phyloP scores from a whole-genome alignment of 257 asterid genomes.

The Parsonsia alboflavescens region DNA sequence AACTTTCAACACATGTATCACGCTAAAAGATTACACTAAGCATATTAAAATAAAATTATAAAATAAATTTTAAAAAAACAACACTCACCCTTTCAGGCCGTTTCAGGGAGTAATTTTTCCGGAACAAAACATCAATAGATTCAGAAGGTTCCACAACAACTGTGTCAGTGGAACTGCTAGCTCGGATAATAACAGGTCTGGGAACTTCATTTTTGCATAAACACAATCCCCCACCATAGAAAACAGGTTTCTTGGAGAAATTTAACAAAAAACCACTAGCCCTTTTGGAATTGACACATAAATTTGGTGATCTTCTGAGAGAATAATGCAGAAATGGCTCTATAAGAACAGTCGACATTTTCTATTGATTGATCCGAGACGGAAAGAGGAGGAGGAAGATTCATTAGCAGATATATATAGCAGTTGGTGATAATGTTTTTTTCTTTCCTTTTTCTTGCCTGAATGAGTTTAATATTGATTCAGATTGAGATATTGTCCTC shows the following conservation, averaged over 20 bases:
- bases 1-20: background rate
- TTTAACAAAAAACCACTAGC: slow-evolving; percentile 25
- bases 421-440: slow-evolving; percentile 1
- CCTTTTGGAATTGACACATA: slow-evolving; percentile 20
- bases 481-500: background rate
- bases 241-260: slow-evolving; percentile 29
- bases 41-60: background rate
- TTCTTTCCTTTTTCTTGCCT: background rate
- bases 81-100: slow-evolving; percentile 23
- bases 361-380: slow-evolving; percentile 10
- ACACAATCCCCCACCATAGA: slow-evolving; percentile 20
- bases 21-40: background rate
- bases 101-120: slow-evolving; percentile 41
- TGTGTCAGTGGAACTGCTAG: slow-evolving; percentile 43
- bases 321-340: slow-evolving; percentile 31
- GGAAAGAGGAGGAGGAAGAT: slow-evolving; percentile 3
- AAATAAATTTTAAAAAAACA: no score
- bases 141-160: slow-evolving; percentile 43
- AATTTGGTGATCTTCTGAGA: slow-evolving; percentile 26
- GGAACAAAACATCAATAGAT: slow-evolving; percentile 33
- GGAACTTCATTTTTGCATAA: slow-evolving; percentile 26
- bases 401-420: slow-evolving; percentile 5
- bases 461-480: background rate
- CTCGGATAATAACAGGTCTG: slow-evolving; percentile 18
- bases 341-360: slow-evolving; percentile 47